These are phyloP conservation scores for Prorocentrum cordatum DNA, from an alignment of 169 alveolate species.

Conservation along the genomic window DNA sequence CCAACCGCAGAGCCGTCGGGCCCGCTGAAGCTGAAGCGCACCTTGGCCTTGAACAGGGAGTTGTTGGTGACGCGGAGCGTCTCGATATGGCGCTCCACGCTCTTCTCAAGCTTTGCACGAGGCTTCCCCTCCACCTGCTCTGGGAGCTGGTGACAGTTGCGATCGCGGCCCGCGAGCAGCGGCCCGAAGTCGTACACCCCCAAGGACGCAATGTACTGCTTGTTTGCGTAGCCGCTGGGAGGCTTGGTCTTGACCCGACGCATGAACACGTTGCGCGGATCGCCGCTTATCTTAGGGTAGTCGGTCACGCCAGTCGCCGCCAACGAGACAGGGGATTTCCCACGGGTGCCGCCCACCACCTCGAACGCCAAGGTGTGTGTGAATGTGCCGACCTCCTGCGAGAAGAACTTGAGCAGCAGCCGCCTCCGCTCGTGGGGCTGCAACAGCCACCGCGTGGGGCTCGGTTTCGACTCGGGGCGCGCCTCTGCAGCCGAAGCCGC, in stretches of 20 bases:
- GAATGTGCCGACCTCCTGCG: conserved; percentile 35
- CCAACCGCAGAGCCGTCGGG: too few relatives aligned
- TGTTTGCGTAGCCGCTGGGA: conserved; percentile 75
- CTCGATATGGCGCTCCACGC: conserved; percentile 55
- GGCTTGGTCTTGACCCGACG: conserved; percentile 74
- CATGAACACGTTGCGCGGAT: conserved; percentile 79
- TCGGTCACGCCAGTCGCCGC: conserved; percentile 18
- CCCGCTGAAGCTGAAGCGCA: too few relatives aligned
- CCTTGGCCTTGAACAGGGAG: conserved; percentile 43
- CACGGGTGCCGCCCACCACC: conserved; percentile 49
- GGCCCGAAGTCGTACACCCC: conserved; percentile 89
- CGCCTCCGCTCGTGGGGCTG: conserved; percentile 40
- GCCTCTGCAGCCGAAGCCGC: too few relatives aligned
- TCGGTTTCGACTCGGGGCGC: too few relatives aligned
- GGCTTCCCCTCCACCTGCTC: neutral
- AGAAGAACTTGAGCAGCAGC: conserved; percentile 29
- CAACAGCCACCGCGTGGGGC: conserved; percentile 46
- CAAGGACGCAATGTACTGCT: conserved; percentile 76
- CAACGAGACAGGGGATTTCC: conserved; percentile 26
- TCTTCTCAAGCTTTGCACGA: neutral
- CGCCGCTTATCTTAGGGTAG: conserved; percentile 77
- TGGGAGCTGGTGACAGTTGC: neutral
- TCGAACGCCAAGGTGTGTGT: conserved; percentile 11
- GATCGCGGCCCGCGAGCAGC: conserved; percentile 79
- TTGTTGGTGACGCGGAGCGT: conserved; percentile 69